phyloP scores from a whole-genome alignment of 1,284 basidiomycete genomes.

The Austroboletus novae-zelandiae region DNA sequence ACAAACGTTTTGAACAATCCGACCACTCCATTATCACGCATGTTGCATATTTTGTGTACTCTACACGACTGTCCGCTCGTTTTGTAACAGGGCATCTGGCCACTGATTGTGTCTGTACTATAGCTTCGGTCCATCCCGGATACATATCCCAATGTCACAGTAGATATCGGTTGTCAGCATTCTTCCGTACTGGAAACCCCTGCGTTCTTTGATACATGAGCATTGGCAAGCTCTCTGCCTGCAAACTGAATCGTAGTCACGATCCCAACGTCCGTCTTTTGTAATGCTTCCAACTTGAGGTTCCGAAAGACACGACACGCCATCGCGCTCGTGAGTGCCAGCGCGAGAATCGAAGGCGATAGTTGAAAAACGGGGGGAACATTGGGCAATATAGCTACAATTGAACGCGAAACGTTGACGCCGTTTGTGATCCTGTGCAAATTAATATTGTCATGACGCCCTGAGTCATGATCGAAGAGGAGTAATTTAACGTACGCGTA shows the following conservation, averaged over 20 bases:
- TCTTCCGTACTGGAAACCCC: background rate
- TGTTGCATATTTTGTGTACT: conserved; percentile 2
- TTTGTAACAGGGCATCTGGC: conserved; percentile 16
- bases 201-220: background rate
- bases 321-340: conserved; percentile 32
- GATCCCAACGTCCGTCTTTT: conserved; percentile 6
- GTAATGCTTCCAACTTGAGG: conserved; percentile 26
- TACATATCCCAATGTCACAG: background rate
- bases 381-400: conserved; percentile 1
- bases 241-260: conserved; percentile 22
- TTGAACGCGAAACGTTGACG: conserved; percentile 16
- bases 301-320: conserved; percentile 34
- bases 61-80: conserved; percentile 5
- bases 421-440: conserved; percentile 21
- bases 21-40: background rate
- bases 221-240: conserved; percentile 1
- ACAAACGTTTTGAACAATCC: conserved; percentile 1
- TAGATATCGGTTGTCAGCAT: too few relatives aligned
- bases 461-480: background rate
- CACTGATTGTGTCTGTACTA: background rate
- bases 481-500: conserved; percentile 22
- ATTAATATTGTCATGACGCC: background rate
- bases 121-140: conserved; percentile 1
- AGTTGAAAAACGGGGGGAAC: conserved; percentile 17
- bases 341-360: conserved; percentile 17